Evolutionary conservation across 495 filamentous ascomycete species (phyloP).

Genomic region (Penicillium steckii): DNA sequence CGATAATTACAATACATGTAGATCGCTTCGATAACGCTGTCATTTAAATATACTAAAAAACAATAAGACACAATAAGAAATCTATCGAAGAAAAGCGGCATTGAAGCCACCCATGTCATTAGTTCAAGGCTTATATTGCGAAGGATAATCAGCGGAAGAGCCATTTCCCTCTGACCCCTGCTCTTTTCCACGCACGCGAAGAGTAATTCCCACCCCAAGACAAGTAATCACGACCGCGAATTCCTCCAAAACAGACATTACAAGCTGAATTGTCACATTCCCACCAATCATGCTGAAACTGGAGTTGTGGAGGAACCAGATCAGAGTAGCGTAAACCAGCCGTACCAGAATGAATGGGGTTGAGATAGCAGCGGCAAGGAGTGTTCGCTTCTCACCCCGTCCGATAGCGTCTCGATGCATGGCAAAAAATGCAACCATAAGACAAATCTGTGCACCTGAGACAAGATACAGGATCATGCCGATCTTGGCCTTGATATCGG

Average conservation of each 20-base stretch:
- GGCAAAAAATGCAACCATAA: conserved; percentile 20
- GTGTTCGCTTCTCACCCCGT: conserved; percentile 32
- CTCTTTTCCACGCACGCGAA: conserved; percentile 8
- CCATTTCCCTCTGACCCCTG: neutral
- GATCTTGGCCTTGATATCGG: conserved; percentile 20
- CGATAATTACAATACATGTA: too few species aligned
- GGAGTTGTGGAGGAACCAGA: conserved; percentile 29
- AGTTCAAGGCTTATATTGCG: neutral
- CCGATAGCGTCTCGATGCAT: conserved; percentile 12
- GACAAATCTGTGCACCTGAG: conserved; percentile 18
- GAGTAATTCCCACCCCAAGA: conserved; percentile 34
- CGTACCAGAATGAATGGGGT: conserved; percentile 42
- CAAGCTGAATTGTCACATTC: conserved; percentile 32
- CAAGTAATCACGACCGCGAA: conserved; percentile 31
- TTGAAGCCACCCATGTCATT: too few species aligned
- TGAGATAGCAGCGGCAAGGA: conserved; percentile 33
- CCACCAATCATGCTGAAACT: conserved; percentile 36
- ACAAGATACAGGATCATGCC: conserved; percentile 30
- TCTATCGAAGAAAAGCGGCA: too few species aligned
- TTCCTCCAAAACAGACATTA: conserved; percentile 41
- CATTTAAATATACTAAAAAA: too few species aligned
- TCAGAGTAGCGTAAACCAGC: conserved; percentile 34
- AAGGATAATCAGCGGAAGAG: neutral
- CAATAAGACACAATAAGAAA: too few species aligned
- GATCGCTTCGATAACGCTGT: too few species aligned